Conservation (phyloP, 2,329 filamentous ascomycete species). For the Penicillium sp. region DNA sequence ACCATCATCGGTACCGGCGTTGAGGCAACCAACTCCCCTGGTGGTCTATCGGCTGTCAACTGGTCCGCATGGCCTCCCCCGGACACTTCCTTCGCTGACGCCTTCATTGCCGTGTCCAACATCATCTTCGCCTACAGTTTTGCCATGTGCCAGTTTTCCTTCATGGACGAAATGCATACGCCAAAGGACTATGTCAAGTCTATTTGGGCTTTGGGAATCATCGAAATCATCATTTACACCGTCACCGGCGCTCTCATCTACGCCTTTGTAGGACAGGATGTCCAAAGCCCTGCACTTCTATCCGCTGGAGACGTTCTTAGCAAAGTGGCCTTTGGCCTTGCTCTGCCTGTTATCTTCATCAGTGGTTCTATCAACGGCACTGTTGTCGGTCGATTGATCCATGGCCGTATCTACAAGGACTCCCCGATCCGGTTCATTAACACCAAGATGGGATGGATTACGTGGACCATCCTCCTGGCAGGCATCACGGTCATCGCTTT, state of each 20-base stretch:
- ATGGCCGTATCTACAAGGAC: conserved; percentile 31
- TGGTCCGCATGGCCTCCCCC: conserved; percentile 24
- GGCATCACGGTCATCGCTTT: conserved; percentile 74
- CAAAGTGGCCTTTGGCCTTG: conserved; percentile 31
- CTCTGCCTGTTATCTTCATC: conserved; percentile 35
- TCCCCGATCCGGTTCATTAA: conserved; percentile 33
- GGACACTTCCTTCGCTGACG: conserved; percentile 28
- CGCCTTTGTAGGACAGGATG: conserved; percentile 29
- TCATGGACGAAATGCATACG: conserved; percentile 34
- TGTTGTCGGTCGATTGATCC: conserved; percentile 30
- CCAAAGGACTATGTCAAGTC: conserved; percentile 32
- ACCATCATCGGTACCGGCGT: conserved; percentile 34
- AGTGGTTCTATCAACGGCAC: conserved; percentile 35
- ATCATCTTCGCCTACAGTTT: conserved; percentile 43
- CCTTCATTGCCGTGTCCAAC: conserved; percentile 33
- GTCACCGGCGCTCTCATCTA: conserved; percentile 30
- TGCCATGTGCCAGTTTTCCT: conserved; percentile 37
- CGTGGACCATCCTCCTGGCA: conserved; percentile 27
- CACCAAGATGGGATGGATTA: conserved; percentile 32
- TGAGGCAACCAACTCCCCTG: conserved; percentile 21
- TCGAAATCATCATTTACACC: conserved; percentile 31
- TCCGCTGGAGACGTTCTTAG: conserved; percentile 25
- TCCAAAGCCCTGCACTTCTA: conserved; percentile 30
- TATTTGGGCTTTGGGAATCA: conserved; percentile 35
- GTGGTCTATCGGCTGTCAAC: conserved; percentile 20